Evolutionary conservation across 2,329 filamentous ascomycete species (phyloP), one percentile per base, ranked within the genome.

Genomic region (Exophiala oligosperma): DNA sequence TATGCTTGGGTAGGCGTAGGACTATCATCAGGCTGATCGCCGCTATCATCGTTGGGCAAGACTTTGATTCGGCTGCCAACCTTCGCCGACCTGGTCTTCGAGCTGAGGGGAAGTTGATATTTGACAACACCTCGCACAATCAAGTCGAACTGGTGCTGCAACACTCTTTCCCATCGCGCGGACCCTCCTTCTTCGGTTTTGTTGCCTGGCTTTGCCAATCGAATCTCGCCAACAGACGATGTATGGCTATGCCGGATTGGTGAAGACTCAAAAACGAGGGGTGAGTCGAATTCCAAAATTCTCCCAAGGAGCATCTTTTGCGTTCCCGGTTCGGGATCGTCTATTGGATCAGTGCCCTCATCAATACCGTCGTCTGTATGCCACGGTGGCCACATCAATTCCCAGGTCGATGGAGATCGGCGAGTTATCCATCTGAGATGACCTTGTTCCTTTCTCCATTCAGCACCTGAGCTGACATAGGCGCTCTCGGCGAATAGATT

Each of bases 401-500:
- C 54, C 35, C 47, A 28, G 28, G 28, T 48, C 51, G 57, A 37
- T 57, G 60, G 8, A 62, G 66, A 21, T 67, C 53, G 48, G 66
- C 71, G 52, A 23, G 28, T 47, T 11, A 37, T 52, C 60, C 60
- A 63, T 40, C 63, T 61, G 2, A 65, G 70, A 32, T 65, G 70
- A 58, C 73, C 73, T 41, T 68, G 53, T 21, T 49, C 51, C 5
- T 28, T 43, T 60, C 60, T 70, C 66, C 64, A 57, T 48, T 63
- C 23, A 35, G 53, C 40, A 35, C 48, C 57, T 9, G 57, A 79
- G n/a, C 90, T 90, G 11, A 93, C 89, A 70, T 93, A 90, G 60
- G 90, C 91, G 59, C 92, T 97, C 74, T 95, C 96, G 29, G 94
- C 94, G 73, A 97, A 97, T 32, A 99, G 84, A 68, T 95, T 92